Evolutionary conservation across 352 stramenopile genomes (phyloP), one percentile per base, ranked within the genome.

Genomic region (Phytopythium boreale): DNA sequence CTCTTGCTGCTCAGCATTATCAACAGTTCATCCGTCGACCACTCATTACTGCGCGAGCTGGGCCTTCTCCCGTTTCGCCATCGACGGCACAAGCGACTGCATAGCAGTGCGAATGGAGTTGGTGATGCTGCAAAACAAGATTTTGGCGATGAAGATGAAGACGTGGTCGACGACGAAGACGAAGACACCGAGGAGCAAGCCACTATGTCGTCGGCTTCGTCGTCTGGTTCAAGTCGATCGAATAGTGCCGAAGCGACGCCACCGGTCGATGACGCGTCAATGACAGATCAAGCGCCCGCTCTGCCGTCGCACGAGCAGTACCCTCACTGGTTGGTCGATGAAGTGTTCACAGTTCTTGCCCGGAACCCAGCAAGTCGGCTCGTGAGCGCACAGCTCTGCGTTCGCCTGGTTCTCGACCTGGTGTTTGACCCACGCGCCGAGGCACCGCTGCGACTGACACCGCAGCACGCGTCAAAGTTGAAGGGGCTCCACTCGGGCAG

Each of bases 401-500:
- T 71, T 3, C 80, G 79, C 0, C 59, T 90, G 8, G 59, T 91
- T 0, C 49, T 91, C 24, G 84, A 93, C 59, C 71, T 90, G 31
- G 72, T 81, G 64, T 67, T 74, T 22, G 82, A 90, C 53, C 58
- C 66, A 55, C 55, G 55, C 49, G 60, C 34, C 22, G 44, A 59
- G 22, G 61, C 67, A 52, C 53, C 59, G 22, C 68, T 71, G 34
- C 73, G 50, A 44, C 62, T 70, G 37, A 64, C 26, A 29, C 47
- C 55, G 3, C 47, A 65, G 4, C 76, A 87, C 29, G 60, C 64
- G 20, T 56, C 73, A 12, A 58, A 58, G 15, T 69, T 93, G 0
- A 72, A 83, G 34, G 71, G 84, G 10, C 75, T 90, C 37, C 80
- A 90, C 66, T 93, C 82, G 27, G 79, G 76, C 26, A 85, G 77